Conservation (phyloP, 2,329 filamentous ascomycete genomes). For the Exophiala sp. region DNA sequence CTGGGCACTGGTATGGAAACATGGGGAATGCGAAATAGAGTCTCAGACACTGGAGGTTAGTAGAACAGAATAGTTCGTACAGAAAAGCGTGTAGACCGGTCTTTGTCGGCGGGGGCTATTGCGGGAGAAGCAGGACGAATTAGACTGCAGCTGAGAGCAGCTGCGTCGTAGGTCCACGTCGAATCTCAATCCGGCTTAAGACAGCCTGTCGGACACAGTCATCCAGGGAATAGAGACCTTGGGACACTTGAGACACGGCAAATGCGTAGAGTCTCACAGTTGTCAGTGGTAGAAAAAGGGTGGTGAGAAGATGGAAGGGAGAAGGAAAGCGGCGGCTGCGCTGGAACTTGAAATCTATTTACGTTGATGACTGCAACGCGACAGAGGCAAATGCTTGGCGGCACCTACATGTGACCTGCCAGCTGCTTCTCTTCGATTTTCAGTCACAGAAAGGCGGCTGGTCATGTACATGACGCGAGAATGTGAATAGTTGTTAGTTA, state of each 20-base stretch:
- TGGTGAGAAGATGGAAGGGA: slow-evolving; percentile 1
- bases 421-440: too few species aligned
- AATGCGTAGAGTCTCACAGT: not conserved
- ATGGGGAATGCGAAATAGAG: slow-evolving; percentile 8
- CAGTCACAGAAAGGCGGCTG: too few species aligned
- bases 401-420: too few species aligned
- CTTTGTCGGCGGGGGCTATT: slow-evolving; percentile 12
- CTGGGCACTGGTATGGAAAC: slow-evolving; percentile 6
- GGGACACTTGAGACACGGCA: not conserved
- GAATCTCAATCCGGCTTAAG: slow-evolving; percentile 1
- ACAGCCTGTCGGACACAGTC: not conserved
- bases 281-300: not conserved
- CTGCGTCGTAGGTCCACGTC: not conserved
- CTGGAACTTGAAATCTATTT: not conserved
- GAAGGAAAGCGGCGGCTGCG: not conserved
- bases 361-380: not conserved
- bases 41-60: slow-evolving; percentile 9
- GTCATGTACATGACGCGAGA: too few species aligned
- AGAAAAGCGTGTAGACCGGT: slow-evolving; percentile 1
- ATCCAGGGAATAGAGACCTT: not conserved
- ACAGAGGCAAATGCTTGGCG: not conserved
- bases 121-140: not conserved
- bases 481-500: too few species aligned
- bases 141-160: not conserved
- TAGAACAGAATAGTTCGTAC: slow-evolving; percentile 5